Conservation (phyloP, 73 alveolate genomes). For the Tetrahymena thermophila region DNA sequence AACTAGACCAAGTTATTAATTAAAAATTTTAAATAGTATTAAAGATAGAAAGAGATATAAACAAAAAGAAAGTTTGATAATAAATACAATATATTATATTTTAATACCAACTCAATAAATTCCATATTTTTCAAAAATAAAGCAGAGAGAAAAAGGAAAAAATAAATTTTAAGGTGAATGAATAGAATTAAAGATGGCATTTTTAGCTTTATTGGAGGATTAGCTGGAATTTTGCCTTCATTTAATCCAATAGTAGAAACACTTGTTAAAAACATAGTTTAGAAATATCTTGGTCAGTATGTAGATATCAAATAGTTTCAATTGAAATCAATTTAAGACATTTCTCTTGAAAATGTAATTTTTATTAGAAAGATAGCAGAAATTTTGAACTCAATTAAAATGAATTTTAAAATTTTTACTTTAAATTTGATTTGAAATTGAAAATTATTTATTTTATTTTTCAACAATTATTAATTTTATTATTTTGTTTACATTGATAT, state of each 20-base stretch:
- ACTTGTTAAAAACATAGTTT: background rate
- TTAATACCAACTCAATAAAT: background rate
- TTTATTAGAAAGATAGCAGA: too few species aligned
- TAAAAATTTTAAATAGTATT: background rate
- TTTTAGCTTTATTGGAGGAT: background rate
- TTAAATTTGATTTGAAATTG: too few species aligned
- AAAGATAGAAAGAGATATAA: background rate
- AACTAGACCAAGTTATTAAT: too few species aligned
- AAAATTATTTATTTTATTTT: background rate
- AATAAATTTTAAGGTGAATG: background rate
- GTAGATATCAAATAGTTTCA: background rate
- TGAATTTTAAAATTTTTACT: too few species aligned
- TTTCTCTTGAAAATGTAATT: background rate
- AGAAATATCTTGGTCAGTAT: background rate
- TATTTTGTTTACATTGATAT: background rate
- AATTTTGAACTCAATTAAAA: too few species aligned
- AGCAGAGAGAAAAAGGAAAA: background rate
- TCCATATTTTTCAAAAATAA: background rate
- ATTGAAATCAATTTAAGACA: background rate
- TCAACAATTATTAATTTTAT: background rate
- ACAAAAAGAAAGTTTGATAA: background rate
- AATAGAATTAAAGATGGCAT: background rate
- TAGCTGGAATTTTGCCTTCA: background rate
- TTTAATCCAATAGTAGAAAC: background rate
- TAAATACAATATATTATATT: too few species aligned